A percentile compares a stretch with the other conserved stretches of the same genome.
phyloP scores from a whole-genome alignment of 73 alveolate species.

The Tetrahymena borealis region DNA sequence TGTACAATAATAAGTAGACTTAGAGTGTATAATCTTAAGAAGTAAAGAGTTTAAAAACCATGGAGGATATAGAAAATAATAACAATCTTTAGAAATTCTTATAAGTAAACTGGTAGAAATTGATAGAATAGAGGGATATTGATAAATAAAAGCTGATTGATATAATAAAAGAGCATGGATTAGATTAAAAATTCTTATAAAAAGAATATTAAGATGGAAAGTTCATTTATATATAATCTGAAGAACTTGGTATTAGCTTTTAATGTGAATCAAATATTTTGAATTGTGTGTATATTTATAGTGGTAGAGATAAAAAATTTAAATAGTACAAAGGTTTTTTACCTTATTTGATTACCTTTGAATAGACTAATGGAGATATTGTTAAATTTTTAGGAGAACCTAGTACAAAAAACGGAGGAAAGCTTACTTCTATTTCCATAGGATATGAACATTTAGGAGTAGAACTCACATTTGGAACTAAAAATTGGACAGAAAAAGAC shows the following conservation, averaged over 20 bases:
- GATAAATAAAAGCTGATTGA: not conserved
- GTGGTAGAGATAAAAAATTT: not conserved
- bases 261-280: not conserved
- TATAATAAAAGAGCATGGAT: not conserved
- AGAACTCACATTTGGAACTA: not conserved
- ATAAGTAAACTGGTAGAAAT: not conserved
- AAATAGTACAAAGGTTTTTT: not conserved
- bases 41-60: not conserved
- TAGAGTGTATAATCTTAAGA: no score
- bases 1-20: not conserved
- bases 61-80: not conserved
- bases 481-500: not conserved
- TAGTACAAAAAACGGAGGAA: not conserved
- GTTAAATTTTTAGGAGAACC: not conserved
- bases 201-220: not conserved
- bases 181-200: not conserved
- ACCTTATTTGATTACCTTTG: not conserved
- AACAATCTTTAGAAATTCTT: not conserved
- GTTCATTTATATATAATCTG: not conserved
- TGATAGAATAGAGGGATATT: not conserved
- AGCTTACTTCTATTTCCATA: not conserved
- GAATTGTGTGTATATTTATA: not conserved
- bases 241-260: not conserved
- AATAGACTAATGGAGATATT: not conserved
- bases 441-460: not conserved